A percentile compares a stretch with the other conserved stretches of the same genome.
phyloP scores from a whole-genome alignment of 192 early-diverging fungal genomes.

The Funneliformis mosseae region DNA sequence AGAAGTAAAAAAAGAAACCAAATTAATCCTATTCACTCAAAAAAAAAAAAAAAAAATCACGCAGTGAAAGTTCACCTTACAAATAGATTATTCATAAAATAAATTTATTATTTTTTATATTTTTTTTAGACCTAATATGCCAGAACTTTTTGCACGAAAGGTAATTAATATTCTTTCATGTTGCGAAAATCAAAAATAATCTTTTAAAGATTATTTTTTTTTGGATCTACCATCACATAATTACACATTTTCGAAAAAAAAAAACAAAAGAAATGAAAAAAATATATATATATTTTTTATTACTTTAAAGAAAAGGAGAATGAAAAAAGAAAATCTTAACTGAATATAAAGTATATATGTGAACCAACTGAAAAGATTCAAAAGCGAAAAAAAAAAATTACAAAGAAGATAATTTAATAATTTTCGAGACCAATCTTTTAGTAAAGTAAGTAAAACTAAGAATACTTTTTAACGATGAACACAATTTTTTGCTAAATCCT shows the following conservation, averaged over 20 bases:
- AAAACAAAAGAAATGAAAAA: neutral
- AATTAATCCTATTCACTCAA: too few relatives aligned
- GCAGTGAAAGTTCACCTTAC: too few relatives aligned
- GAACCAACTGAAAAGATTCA: neutral
- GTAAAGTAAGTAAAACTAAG: neutral
- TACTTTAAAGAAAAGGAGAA: neutral
- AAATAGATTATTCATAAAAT: too few relatives aligned
- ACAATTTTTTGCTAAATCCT: neutral
- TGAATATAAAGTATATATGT: neutral
- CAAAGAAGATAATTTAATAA: neutral
- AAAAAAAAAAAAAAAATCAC: too few relatives aligned
- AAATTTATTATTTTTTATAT: too few relatives aligned
- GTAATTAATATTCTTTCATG: neutral
- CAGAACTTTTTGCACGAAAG: neutral
- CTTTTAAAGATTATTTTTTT: slow-evolving; percentile 9
- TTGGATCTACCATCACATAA: neutral
- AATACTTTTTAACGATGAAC: neutral
- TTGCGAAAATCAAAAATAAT: neutral
- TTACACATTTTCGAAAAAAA: neutral
- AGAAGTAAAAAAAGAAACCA: too few relatives aligned
- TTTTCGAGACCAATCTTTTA: neutral
- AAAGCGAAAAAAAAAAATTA: neutral
- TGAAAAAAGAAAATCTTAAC: neutral
- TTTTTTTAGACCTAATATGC: too few relatives aligned
- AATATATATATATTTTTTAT: neutral